Evolutionary conservation across 768 basidiomycete genomes (phyloP), one percentile per base, ranked within the genome.

Genomic region (Rhodotorula kratochvilovae): DNA sequence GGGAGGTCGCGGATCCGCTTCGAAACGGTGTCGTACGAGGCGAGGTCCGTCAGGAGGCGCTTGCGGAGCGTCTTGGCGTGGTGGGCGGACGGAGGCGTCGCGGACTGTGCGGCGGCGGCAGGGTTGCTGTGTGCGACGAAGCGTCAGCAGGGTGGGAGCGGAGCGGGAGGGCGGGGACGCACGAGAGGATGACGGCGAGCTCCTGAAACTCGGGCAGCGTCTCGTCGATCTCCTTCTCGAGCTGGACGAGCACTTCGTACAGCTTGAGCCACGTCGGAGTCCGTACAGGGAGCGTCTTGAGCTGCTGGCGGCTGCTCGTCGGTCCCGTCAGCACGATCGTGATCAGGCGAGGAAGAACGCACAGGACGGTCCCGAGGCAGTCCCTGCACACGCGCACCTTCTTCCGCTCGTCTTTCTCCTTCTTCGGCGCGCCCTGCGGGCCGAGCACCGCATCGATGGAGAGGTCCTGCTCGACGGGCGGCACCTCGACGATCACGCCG

Each of bases 171-270:
- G n/a, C n/a, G n/a, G n/a, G 16, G 42, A 78, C 83, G 67, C 67
- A 90, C 90, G 82, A 88, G 46, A 94, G 82, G 17, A 84, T 85
- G 53, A 89, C 79, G 39, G 96, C 80, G 35, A 93, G 83, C 77
- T 95, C 92, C 76, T 95, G 91, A 79, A 95, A 94, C 72, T 88
- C 87, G 6, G 92, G 92, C 8, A 98, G 84, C 4, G 86, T 82
- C 43, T 89, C 89, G 78, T 92, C 90, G n/a, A 98, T 93, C 75
- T 97, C 93, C 63, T 85, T 85, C 81, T 99, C 93, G 15, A 96
- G 81, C 50, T 77, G 79, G 48, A 91, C 81, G 70, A 98, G 87
- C 1, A 85, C 85, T 85, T 88, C 86, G 79, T 96, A 90, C 39
- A 94, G 82, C 75, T 84, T 84, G 35, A 85, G 82, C 79, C 90